Base-by-base conservation (phyloP, 768 basidiomycete genomes). In the Gyrodon lividus region DNA sequence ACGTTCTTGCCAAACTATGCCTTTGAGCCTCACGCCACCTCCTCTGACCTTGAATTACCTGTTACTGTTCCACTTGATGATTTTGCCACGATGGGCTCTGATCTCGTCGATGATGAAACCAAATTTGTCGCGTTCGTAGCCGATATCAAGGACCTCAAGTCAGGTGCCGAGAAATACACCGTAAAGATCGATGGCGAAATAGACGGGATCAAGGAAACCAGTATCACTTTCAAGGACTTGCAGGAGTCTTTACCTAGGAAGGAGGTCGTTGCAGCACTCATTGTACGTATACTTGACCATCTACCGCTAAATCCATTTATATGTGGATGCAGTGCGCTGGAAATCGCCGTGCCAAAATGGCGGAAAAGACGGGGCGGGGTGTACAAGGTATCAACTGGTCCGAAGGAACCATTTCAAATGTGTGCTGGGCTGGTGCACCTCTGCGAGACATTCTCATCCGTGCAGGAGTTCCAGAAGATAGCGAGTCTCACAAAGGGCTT, bases 391-490 rank as follows among this genome's bases (percentile, higher is more conserved):
- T 87, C 20, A 75, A 74, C 4, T 87, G 85, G 85, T 73, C 73
- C 19, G 82, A 84, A 51, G 87, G 83, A 17, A 84, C 83, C n/a
- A 79, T 86, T 42, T 80, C 81, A 50, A 89, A 89, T 63, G 80
- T 79, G 58, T 73, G 69, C 51, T 89, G 87, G 87, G 74, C 75
- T 4, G 87, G 87, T 14, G 77, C 79, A 1, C 72, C 74, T 0
- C 66, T 89, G 9, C 72, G 79, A 19, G 80, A 87, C 48, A 58
- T 88, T 24, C 74, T 89, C 51, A 67, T 72, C 9, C 62, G 72
- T 35, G 69, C 70, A 4, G 76, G 77, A 6, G 68, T 84, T 30
- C 28, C 55, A 19, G 65, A 63, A 33, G 57, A 54, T 44, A 22
- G 31, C 43, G 35, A 56, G 3, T 52, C 58, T 1, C 57, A 62